Percentiles rank a stretch among this genome's conserved stretches.
Evolutionary conservation across 108 stramenopile species (phyloP).

Genomic region (Nitzschia palea): DNA sequence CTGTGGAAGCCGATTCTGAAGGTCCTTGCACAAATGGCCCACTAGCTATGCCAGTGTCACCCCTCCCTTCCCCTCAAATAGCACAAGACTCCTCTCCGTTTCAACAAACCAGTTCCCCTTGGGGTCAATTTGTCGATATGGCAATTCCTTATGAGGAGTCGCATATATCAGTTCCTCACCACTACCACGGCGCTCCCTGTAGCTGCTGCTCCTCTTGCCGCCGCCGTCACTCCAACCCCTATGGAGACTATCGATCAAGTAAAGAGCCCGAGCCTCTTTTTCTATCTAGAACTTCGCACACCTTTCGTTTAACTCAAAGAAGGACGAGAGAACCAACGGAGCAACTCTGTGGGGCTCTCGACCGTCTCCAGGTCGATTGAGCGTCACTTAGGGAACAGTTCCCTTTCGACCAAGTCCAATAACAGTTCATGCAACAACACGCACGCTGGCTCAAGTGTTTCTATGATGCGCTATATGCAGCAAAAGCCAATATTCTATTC

Average conservation of each 20-base stretch:
- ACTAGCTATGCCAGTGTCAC: conserved; percentile 8
- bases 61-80: conserved; percentile 1
- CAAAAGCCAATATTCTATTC: neutral
- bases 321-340: conserved; percentile 4
- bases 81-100: neutral
- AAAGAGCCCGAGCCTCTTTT: neutral
- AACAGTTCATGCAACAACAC: neutral
- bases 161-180: neutral
- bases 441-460: neutral
- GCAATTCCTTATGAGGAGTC: neutral
- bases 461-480: neutral
- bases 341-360: conserved; percentile 2
- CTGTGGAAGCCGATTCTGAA: conserved; percentile 8
- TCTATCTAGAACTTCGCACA: neutral
- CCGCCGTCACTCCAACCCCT: neutral
- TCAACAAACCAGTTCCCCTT: conserved; percentile 6
- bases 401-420: neutral
- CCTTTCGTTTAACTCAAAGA: conserved; percentile 10
- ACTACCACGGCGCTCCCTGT: neutral
- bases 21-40: neutral
- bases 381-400: neutral
- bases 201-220: conserved; percentile 6
- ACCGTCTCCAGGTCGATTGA: conserved; percentile 14
- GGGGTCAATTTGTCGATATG: conserved; percentile 39
- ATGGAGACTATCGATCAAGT: conserved; percentile 4